Base-by-base conservation (phyloP, 192 early-diverging fungal genomes). In the Linnemannia schmuckeri region DNA sequence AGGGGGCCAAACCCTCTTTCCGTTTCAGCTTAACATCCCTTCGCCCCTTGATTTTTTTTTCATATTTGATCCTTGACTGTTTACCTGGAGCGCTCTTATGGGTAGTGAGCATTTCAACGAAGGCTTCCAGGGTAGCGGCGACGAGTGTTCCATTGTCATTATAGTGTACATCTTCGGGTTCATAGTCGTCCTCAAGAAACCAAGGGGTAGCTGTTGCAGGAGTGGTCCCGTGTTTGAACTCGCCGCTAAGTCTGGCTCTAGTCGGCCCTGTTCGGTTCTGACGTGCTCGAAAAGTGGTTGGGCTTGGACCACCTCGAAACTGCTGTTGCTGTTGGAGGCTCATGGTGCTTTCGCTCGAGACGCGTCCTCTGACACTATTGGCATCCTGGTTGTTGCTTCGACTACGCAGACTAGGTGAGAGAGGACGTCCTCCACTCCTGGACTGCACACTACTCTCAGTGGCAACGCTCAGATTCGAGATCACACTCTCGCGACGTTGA, bases 41-140 rank as follows among this genome's bases (percentile, higher is more conserved):
- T 20, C 7, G 10, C 70, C 70, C 70, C 20, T 24, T 72, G 24
- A 15, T 13, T 66, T 33, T 66, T 66, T n/a, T 22, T 66, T 66
- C 30, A 9, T 6, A 5, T 52, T 35, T 8, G 15, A 40, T 30
- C 6, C 18, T 55, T 55, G 15, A 33, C 52, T 27, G 30, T 38
- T n/a, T 82, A 82, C 81, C 81, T 55, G 79, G 76, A 13, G 75
- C 86, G 20, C 74, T 79, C 77, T 94, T 93, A 77, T 94, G 94
- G 20, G 93, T 82, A 18, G 94, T 94, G 37, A 94, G 80, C 52
- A 92, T 82, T 72, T 94, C 93, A 13, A 94, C 90, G 38, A 92
- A 83, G 38, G 92, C 92, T n/a, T 81, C 77, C 47, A 94, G 82
- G 9, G 91, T 94, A 1, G 91, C 94, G 30, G 91, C 94, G 30